Base-by-base conservation (phyloP, 441 rosid genomes). In the Corymbia calophylla region DNA sequence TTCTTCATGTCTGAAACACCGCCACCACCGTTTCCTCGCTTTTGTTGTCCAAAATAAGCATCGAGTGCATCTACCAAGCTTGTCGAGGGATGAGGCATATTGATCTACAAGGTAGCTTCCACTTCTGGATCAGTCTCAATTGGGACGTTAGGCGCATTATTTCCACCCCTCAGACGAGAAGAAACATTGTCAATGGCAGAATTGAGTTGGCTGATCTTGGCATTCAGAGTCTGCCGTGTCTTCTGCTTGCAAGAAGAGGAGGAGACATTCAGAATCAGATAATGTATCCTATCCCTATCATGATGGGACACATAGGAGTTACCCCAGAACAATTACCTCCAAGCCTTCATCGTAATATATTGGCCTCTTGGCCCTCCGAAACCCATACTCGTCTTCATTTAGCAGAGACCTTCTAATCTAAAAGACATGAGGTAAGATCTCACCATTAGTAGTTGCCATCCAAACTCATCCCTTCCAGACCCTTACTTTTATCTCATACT, bases 131-230 rank as follows among this genome's bases (percentile, higher is more conserved):
- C 97, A 47, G 95, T 91, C 90, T 94, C 93, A 2, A 92, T 87
- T 0, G 97, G 95, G 11, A 92, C 94, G 8, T 90, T 39, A 7
- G 94, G 91, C 3, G 93, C 35, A 60, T 91, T 93, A 29, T 87
- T 94, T 48, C 96, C 97, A 48, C 99, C 98, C 94, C 97, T 95
- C 93, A 97, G 91, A 35, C 99, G 97, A 23, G 97, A 93, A 55
- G 99, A 97, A 48, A 97, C 97, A n/a, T 95, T 95, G 95, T 97
- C 99, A 53, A 97, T 97, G 31, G 99, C 99, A 89, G 95, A 93
- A 91, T 96, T 97, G 88, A 97, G 97, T 91, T 97, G 99, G 93
- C 95, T 91, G 90, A 97, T 95, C 93, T 97, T 97, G 85, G 93
- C 96, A 90, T 95, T 96, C 95, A 97, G 77, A 32, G 98, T 95